Evolutionary conservation across 768 basidiomycete species (phyloP).

Genomic region (Nidularia pulvinata): DNA sequence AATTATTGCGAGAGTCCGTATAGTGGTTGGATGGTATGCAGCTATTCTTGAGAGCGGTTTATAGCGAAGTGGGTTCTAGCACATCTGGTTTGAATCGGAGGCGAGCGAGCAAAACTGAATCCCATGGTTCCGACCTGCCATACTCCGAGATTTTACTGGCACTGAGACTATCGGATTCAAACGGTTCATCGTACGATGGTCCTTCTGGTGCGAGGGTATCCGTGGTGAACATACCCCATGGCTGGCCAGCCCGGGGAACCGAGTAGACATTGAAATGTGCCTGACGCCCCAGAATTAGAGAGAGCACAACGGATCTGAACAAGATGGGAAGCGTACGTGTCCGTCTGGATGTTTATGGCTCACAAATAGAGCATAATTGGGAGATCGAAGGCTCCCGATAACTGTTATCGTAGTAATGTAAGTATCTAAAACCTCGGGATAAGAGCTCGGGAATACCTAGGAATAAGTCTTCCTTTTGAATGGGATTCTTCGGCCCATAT

Average conservation of each 20-base stretch:
- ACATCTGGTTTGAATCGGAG: constrained; percentile 67
- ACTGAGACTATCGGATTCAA: constrained; percentile 28
- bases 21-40: too few species aligned
- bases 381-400: constrained; percentile 57
- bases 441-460: constrained; percentile 22
- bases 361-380: constrained; percentile 60
- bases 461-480: constrained; percentile 45
- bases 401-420: constrained; percentile 16
- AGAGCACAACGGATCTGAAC: constrained; percentile 1
- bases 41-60: too few species aligned
- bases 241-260: constrained; percentile 45
- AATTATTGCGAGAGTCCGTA: too few species aligned
- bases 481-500: constrained; percentile 33
- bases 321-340: constrained; percentile 23
- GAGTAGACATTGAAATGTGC: constrained; percentile 74
- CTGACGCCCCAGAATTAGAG: constrained; percentile 19
- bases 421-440: not conserved
- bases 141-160: constrained; percentile 54
- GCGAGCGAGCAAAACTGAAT: constrained; percentile 62
- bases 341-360: constrained; percentile 36
- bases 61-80: constrained; percentile 47
- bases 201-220: constrained; percentile 45
- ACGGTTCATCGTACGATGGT: constrained; percentile 44
- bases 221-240: constrained; percentile 77
- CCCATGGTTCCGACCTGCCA: constrained; percentile 33